Conservation (phyloP, 805 yeast genomes). For the Yarrowia phangngaensis region DNA sequence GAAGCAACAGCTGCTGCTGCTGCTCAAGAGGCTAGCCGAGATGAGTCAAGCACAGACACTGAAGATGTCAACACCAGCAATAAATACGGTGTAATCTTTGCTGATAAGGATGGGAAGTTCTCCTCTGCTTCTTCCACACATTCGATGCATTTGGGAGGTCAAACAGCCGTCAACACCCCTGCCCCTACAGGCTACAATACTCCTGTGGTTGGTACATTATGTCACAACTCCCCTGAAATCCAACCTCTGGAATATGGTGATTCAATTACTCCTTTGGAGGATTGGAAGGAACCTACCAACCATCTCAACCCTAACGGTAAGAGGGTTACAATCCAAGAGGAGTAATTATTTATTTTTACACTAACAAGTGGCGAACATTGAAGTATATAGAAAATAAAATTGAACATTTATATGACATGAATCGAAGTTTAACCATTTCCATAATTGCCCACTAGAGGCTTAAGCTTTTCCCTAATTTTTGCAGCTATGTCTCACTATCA, state of each 20-base stretch:
- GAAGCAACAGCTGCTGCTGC: background rate
- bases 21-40: background rate
- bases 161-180: slow-evolving; percentile 23
- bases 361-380: background rate
- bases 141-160: slow-evolving; percentile 4
- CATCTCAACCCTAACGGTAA: background rate
- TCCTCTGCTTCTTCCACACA: background rate
- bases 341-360: slow-evolving; percentile 17
- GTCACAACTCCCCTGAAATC: slow-evolving; percentile 16
- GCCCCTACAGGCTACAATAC: slow-evolving; percentile 19
- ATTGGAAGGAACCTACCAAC: background rate
- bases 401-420: background rate
- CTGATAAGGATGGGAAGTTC: slow-evolving; percentile 10
- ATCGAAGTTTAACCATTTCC: no score
- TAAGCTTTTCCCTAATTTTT: no score
- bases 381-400: background rate
- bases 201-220: slow-evolving; percentile 17
- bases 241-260: background rate
- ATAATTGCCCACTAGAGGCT: no score
- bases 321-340: slow-evolving; percentile 14
- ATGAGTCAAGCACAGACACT: slow-evolving; percentile 1
- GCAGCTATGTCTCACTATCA: no score
- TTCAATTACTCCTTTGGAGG: slow-evolving; percentile 3
- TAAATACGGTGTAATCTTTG: background rate
- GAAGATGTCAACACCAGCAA: background rate